Percentiles rank a stretch among this genome's conserved stretches.
These are phyloP conservation scores for Hymenoscyphus repandus DNA, from an alignment of 2,329 filamentous ascomycete genomes.

Conservation along the genomic window DNA sequence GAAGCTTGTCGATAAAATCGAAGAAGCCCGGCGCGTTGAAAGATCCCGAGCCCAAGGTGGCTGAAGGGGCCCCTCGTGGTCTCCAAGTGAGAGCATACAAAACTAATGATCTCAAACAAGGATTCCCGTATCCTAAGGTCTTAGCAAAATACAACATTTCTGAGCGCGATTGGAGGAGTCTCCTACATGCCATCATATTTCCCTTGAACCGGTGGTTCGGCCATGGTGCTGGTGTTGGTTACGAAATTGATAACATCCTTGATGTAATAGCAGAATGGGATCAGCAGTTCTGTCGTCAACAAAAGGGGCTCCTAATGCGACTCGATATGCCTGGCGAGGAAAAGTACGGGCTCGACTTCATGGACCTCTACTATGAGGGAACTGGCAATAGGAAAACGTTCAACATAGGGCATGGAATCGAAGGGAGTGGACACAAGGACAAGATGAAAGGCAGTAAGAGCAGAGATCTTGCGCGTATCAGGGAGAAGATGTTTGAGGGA, in stretches of 20 bases:
- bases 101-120: constrained; percentile 4
- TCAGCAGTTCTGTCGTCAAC: constrained; percentile 15
- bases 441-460: not conserved
- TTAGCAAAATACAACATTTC: constrained; percentile 10
- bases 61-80: constrained; percentile 8
- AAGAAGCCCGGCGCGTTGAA: not conserved
- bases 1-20: not conserved
- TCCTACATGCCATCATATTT: constrained; percentile 3
- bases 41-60: not conserved
- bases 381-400: constrained; percentile 5
- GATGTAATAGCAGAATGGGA: constrained; percentile 17
- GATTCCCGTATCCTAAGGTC: constrained; percentile 17
- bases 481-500: constrained; percentile 9
- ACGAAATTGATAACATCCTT: constrained; percentile 14
- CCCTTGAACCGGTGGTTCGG: not conserved
- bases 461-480: not conserved
- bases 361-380: constrained; percentile 20
- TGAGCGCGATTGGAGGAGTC: constrained; percentile 10
- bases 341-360: constrained; percentile 19
- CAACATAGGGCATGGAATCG: constrained; percentile 1
- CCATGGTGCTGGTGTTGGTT: constrained; percentile 6
- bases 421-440: not conserved
- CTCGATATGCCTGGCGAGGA: constrained; percentile 23
- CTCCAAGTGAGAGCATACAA: constrained; percentile 16
- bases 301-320: constrained; percentile 18